phyloP scores from a whole-genome alignment of 306 rosid species.

The Psophocarpus tetragonolobus region DNA sequence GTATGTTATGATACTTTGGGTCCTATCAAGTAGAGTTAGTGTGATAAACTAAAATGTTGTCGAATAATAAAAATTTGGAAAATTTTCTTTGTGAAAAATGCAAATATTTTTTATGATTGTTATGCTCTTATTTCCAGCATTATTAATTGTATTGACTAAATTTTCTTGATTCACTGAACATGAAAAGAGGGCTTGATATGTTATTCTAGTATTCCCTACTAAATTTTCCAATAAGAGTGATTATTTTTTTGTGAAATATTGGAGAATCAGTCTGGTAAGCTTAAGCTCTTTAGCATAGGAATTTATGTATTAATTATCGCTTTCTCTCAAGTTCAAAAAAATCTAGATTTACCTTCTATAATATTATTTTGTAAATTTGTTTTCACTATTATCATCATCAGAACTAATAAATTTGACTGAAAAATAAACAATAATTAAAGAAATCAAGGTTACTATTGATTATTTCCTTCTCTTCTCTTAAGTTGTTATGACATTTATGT shows the following conservation, averaged over 20 bases:
- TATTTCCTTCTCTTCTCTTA: too few relatives aligned
- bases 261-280: slow-evolving; percentile 70
- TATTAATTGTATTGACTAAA: slow-evolving; percentile 27
- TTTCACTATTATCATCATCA: too few relatives aligned
- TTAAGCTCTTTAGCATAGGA: not conserved
- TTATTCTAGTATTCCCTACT: slow-evolving; percentile 62
- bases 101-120: not conserved
- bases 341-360: not conserved
- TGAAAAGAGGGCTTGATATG: slow-evolving; percentile 80
- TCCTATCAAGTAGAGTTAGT: not conserved
- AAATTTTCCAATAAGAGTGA: slow-evolving; percentile 84
- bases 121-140: slow-evolving; percentile 3
- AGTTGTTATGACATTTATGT: too few relatives aligned
- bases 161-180: slow-evolving; percentile 64
- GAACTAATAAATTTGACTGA: too few relatives aligned
- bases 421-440: too few relatives aligned
- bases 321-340: not conserved
- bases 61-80: not conserved
- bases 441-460: too few relatives aligned
- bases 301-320: not conserved
- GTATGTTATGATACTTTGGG: not conserved
- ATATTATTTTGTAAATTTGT: too few relatives aligned
- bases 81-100: not conserved
- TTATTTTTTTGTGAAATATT: slow-evolving; percentile 75
- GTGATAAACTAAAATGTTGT: not conserved